These are phyloP conservation scores for Rhodotorula sphaerocarpa DNA, from an alignment of 768 basidiomycete species.

Conservation along the genomic window DNA sequence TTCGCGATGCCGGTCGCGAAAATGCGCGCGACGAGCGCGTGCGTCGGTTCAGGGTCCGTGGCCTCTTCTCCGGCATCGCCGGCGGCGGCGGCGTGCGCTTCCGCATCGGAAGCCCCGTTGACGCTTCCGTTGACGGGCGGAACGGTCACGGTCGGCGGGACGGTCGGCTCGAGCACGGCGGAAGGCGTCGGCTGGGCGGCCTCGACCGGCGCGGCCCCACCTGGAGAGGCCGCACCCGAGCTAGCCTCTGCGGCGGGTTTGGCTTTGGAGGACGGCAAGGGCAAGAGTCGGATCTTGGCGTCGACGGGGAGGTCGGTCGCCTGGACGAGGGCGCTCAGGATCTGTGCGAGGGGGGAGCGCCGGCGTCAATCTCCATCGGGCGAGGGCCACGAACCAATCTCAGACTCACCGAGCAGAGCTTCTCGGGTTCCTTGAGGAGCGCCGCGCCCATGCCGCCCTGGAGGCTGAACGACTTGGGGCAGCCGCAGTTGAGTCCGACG, in stretches of 20 bases:
- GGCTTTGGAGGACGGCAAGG: neutral
- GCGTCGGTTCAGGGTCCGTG: conserved; percentile 55
- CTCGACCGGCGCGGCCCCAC: neutral
- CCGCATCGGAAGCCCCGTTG: too few species aligned
- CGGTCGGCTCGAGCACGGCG: neutral
- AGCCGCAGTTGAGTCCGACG: conserved; percentile 94
- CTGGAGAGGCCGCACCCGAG: neutral
- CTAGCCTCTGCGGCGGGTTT: neutral
- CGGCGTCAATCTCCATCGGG: too few species aligned
- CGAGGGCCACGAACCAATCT: neutral
- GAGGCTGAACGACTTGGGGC: conserved; percentile 44
- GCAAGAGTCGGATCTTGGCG: conserved; percentile 80
- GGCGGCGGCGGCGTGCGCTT: too few species aligned
- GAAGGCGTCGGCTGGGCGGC: neutral
- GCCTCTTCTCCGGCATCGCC: too few species aligned
- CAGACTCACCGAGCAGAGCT: conserved; percentile 53
- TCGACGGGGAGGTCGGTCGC: conserved; percentile 79
- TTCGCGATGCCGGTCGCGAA: conserved; percentile 77
- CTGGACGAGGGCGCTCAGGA: conserved; percentile 67
- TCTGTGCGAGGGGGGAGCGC: conserved; percentile 44
- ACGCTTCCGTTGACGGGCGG: neutral
- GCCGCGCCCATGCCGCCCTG: conserved; percentile 89
- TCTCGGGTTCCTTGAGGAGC: conserved; percentile 79
- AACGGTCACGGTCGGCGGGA: neutral
- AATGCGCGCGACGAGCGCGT: conserved; percentile 80